Evolutionary conservation across 2,329 filamentous ascomycete species (phyloP).

Genomic region (Xylariaceae sp.): DNA sequence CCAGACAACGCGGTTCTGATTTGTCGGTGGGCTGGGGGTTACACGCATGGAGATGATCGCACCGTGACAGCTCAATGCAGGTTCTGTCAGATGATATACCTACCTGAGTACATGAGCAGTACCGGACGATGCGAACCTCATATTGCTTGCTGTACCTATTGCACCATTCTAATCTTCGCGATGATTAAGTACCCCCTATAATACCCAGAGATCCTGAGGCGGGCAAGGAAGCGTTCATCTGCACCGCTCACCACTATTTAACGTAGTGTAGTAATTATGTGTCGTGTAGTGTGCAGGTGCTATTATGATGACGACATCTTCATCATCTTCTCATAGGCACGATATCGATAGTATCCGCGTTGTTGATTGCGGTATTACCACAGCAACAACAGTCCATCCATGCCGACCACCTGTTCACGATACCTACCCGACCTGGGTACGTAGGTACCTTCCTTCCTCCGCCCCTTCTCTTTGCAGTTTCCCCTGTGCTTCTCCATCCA

Average conservation of each 20-base stretch:
- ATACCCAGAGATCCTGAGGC: too few species aligned
- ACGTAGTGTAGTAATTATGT: background rate
- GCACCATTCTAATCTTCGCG: too few species aligned
- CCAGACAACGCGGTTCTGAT: background rate
- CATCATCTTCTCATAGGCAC: background rate
- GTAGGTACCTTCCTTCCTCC: background rate
- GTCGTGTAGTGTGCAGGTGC: background rate
- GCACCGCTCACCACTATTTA: background rate
- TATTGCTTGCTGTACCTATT: background rate
- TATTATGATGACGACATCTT: slow-evolving; percentile 7
- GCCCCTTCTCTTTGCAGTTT: background rate
- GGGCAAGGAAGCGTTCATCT: background rate
- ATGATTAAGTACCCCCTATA: too few species aligned
- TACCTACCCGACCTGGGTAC: background rate
- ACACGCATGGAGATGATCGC: background rate
- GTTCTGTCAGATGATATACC: background rate
- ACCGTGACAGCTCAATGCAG: background rate
- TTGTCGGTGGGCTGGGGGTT: background rate
- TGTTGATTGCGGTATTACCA: background rate
- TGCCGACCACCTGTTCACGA: background rate
- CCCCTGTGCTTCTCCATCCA: background rate
- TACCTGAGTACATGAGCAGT: background rate
- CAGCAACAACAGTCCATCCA: slow-evolving; percentile 13
- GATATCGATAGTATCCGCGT: background rate
- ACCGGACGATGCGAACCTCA: background rate